A percentile compares a stretch with the other conserved stretches of the same genome.
Conservation (phyloP, 164 flowering plant genomes). For the Liquidambar formosana region DNA sequence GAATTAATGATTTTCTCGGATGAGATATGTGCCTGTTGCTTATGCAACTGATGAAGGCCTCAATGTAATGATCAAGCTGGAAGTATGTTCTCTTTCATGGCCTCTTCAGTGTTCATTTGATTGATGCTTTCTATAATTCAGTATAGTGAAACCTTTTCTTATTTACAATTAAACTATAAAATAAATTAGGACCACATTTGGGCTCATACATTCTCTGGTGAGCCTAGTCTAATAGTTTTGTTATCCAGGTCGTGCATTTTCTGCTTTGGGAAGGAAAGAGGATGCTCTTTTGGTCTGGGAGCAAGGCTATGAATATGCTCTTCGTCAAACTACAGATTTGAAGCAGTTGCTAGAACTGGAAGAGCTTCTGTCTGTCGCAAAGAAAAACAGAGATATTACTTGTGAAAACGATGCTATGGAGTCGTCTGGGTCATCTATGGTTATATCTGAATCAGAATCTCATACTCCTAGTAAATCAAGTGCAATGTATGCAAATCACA, state of each 20-base stretch:
- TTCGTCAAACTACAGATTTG: conserved; percentile 70
- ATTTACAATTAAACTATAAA: neutral
- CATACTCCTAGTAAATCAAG: conserved; percentile 15
- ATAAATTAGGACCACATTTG: neutral
- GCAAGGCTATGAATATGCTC: conserved; percentile 71
- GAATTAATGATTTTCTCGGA: no score
- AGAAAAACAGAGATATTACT: conserved; percentile 27
- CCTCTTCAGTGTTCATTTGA: neutral
- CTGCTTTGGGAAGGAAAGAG: conserved; percentile 76
- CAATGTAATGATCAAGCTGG: no score
- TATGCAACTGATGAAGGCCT: no score
- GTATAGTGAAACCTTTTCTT: neutral
- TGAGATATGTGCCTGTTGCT: no score
- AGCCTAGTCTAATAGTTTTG: conserved; percentile 8
- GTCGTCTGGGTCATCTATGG: conserved; percentile 24
- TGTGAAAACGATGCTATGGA: conserved; percentile 30
- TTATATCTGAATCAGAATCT: conserved; percentile 27
- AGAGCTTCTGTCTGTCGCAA: conserved; percentile 63
- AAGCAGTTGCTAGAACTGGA: conserved; percentile 86
- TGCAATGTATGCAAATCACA: conserved; percentile 14
- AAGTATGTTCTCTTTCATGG: neutral
- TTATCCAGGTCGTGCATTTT: conserved; percentile 69
- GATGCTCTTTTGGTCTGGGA: conserved; percentile 83
- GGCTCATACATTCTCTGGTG: neutral
- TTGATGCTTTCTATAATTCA: neutral